Evolutionary conservation across 257 asterid genomes (phyloP).

Genomic region (Solanum chaucha): DNA sequence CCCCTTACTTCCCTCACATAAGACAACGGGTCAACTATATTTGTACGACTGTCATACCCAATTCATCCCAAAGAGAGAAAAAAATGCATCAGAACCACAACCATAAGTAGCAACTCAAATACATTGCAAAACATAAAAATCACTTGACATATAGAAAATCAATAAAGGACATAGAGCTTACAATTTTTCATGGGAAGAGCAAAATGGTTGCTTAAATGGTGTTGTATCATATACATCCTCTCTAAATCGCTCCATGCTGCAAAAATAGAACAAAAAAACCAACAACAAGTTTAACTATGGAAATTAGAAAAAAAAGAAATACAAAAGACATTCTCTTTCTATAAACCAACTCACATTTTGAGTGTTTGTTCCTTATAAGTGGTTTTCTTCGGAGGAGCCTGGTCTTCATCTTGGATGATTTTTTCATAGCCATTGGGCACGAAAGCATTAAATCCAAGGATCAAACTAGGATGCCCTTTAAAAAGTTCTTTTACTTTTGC

Average conservation of each 20-base stretch:
- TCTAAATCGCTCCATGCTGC: constrained; percentile 67
- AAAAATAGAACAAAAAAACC: constrained; percentile 3
- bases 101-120: background rate
- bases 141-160: background rate
- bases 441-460: constrained; percentile 88
- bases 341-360: background rate
- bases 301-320: too few species aligned
- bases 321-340: too few species aligned
- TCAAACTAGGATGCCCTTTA: constrained; percentile 75
- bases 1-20: background rate
- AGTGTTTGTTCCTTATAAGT: background rate
- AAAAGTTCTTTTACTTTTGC: constrained; percentile 81
- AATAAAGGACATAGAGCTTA: constrained; percentile 23
- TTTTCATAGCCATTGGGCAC: constrained; percentile 86
- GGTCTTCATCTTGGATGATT: constrained; percentile 64
- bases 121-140: background rate
- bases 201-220: constrained; percentile 64
- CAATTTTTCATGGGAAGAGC: constrained; percentile 65
- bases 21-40: background rate
- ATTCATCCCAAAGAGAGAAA: background rate
- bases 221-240: constrained; percentile 55
- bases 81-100: background rate
- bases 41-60: background rate
- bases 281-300: constrained; percentile 1
- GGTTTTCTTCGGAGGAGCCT: constrained; percentile 36